Conservation (phyloP, 1,284 basidiomycete species). For the Tylopilus sp. region DNA sequence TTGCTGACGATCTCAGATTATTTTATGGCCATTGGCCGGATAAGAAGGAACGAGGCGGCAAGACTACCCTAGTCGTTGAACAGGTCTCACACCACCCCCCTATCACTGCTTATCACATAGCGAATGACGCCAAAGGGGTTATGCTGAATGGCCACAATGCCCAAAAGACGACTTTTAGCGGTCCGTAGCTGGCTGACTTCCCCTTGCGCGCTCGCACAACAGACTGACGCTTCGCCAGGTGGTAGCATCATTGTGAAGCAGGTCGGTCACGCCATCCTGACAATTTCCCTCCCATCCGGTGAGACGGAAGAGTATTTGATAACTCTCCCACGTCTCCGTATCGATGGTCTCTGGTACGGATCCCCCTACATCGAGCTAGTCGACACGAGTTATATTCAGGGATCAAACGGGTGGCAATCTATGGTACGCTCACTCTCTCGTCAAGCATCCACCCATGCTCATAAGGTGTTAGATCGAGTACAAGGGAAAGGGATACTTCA, state of each 20-base stretch:
- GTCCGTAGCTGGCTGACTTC: slow-evolving; percentile 38
- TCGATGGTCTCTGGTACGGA: slow-evolving; percentile 58
- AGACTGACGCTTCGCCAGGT: slow-evolving; percentile 34
- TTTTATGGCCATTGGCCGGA: slow-evolving; percentile 95
- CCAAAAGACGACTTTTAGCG: slow-evolving; percentile 93
- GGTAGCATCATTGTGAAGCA: slow-evolving; percentile 87
- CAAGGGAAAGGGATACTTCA: slow-evolving; percentile 94
- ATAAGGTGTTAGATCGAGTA: slow-evolving; percentile 65
- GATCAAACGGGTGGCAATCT: slow-evolving; percentile 68
- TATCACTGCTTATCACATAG: slow-evolving; percentile 82
- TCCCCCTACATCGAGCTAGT: slow-evolving; percentile 86
- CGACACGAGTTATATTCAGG: slow-evolving; percentile 82
- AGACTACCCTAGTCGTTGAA: slow-evolving; percentile 87
- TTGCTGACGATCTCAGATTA: slow-evolving; percentile 43
- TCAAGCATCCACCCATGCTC: not conserved
- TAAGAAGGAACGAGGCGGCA: slow-evolving; percentile 65
- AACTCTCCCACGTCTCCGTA: slow-evolving; percentile 81
- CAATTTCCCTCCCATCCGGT: slow-evolving; percentile 59
- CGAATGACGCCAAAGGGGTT: slow-evolving; percentile 80
- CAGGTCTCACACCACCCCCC: slow-evolving; percentile 97
- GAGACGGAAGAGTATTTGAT: slow-evolving; percentile 79
- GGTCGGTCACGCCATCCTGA: slow-evolving; percentile 89
- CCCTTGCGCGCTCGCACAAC: not conserved
- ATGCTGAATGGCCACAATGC: slow-evolving; percentile 87
- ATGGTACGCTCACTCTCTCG: slow-evolving; percentile 39